phyloP scores from a whole-genome alignment of 2,329 filamentous ascomycete species.

The Colletotrichum lupini region DNA sequence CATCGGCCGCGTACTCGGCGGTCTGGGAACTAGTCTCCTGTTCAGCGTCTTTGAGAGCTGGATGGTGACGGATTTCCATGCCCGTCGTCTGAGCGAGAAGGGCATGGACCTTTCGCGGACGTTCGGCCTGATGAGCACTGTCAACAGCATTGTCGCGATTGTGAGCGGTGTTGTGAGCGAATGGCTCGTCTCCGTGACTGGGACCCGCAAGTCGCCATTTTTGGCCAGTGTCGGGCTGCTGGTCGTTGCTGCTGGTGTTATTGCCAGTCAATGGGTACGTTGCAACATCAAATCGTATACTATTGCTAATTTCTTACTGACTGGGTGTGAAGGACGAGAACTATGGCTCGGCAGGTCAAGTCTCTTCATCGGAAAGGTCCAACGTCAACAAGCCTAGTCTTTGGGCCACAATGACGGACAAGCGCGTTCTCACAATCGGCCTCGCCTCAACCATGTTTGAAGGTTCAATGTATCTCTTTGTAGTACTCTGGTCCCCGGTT shows the following conservation, averaged over 20 bases:
- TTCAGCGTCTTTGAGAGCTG: conserved; percentile 71
- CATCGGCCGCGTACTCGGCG: conserved; percentile 63
- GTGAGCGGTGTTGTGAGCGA: conserved; percentile 62
- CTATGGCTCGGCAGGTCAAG: conserved; percentile 50
- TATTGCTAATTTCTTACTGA: background rate
- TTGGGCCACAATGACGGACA: conserved; percentile 48
- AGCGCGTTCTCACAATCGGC: conserved; percentile 60
- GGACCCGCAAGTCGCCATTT: conserved; percentile 64
- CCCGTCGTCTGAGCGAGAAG: conserved; percentile 51
- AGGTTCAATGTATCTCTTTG: conserved; percentile 69
- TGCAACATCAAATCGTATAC: background rate
- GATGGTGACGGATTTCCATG: conserved; percentile 67
- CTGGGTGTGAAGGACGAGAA: conserved; percentile 56
- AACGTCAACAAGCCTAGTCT: conserved; percentile 35
- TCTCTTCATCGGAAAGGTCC: background rate
- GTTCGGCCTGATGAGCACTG: conserved; percentile 62
- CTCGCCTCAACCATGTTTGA: conserved; percentile 67
- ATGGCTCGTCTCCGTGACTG: conserved; percentile 56
- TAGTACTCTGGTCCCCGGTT: conserved; percentile 69
- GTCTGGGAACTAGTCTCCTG: conserved; percentile 65
- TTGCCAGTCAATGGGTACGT: conserved; percentile 58
- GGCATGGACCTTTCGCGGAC: conserved; percentile 58
- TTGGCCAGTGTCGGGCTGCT: conserved; percentile 51
- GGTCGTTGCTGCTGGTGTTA: conserved; percentile 53
- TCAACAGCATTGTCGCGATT: conserved; percentile 68